Evolutionary conservation across 495 filamentous ascomycete species (phyloP).

Genomic region (Hypoxylon crocopeplum): DNA sequence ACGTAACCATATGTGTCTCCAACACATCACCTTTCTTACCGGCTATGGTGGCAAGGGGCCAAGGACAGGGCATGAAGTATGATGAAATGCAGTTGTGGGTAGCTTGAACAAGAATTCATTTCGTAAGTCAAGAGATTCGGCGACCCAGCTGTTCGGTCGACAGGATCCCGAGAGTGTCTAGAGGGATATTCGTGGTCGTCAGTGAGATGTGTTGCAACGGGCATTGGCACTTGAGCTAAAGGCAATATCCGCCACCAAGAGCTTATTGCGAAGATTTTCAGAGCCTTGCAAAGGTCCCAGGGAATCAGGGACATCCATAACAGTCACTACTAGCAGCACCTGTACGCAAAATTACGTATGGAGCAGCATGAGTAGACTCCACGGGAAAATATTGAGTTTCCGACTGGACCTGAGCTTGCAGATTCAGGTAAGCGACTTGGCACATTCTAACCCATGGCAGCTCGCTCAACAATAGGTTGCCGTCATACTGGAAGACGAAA

Average conservation of each 20-base stretch:
- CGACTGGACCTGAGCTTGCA: conserved; percentile 5
- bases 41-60: neutral
- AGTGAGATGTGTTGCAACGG: neutral
- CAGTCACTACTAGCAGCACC: neutral
- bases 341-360: neutral
- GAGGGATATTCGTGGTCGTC: neutral
- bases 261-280: neutral
- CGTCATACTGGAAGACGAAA: conserved; percentile 10
- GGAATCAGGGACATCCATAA: neutral
- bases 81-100: neutral
- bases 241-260: neutral
- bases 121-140: conserved; percentile 2
- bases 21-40: neutral
- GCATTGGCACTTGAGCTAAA: neutral
- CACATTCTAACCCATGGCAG: neutral
- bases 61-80: neutral
- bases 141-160: conserved; percentile 5
- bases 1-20: conserved; percentile 6
- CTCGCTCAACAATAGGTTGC: neutral
- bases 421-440: conserved; percentile 4
- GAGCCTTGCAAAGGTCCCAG: neutral
- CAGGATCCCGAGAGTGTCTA: conserved; percentile 6
- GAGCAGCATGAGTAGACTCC: neutral
- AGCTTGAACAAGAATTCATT: neutral
- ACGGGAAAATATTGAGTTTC: conserved; percentile 1